Conservation (phyloP, 2,329 filamentous ascomycete genomes). For the Cercospora sojina region DNA sequence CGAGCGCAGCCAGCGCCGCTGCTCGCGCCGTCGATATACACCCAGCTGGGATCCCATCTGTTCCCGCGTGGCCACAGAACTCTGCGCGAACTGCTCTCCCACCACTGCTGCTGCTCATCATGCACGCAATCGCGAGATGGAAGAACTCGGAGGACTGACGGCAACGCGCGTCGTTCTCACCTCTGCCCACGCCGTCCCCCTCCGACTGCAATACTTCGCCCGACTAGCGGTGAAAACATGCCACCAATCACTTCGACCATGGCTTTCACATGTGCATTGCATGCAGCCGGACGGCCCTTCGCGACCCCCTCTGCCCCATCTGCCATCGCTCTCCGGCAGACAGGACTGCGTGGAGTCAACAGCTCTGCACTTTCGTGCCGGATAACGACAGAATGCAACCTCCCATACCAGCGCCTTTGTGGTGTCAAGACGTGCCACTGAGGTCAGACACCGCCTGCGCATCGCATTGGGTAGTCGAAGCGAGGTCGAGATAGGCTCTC, state of each 20-base stretch:
- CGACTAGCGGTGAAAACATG: neutral
- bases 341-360: neutral
- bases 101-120: neutral
- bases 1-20: neutral
- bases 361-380: neutral
- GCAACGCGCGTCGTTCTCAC: neutral
- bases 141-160: neutral
- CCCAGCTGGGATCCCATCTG: constrained; percentile 3
- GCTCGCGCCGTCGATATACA: neutral
- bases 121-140: neutral
- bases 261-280: neutral
- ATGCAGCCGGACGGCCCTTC: neutral
- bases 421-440: neutral
- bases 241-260: neutral
- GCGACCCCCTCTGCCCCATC: neutral
- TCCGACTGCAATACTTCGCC: neutral
- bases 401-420: neutral
- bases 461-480: constrained; percentile 8
- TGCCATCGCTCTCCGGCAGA: neutral
- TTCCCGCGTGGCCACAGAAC: constrained; percentile 7
- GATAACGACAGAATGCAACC: neutral
- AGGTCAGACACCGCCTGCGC: neutral
- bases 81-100: neutral
- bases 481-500: constrained; percentile 14
- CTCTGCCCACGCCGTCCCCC: neutral